A percentile compares a stretch with the other conserved stretches of the same genome.
Conservation (phyloP, 2,329 filamentous ascomycete genomes). For the Fusarium napiforme region DNA sequence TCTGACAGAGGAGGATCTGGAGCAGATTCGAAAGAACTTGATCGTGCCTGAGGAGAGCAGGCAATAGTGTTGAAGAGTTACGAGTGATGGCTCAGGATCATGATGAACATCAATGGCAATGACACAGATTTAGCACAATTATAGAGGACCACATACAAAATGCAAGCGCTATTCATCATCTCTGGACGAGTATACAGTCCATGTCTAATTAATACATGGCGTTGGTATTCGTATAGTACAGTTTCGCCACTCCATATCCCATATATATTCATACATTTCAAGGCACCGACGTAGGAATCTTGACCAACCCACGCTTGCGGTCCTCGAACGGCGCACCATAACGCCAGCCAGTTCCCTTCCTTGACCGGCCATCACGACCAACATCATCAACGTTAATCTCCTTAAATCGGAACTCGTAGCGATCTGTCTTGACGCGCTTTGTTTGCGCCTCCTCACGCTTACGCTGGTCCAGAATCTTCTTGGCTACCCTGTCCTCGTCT, state of each 20-base stretch:
- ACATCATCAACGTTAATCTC: slow-evolving; percentile 67
- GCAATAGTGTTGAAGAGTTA: neutral
- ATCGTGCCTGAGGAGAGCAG: slow-evolving; percentile 49
- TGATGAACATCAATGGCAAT: neutral
- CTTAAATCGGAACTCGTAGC: slow-evolving; percentile 73
- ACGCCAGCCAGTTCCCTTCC: slow-evolving; percentile 66
- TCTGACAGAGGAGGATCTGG: slow-evolving; percentile 65
- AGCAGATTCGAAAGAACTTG: slow-evolving; percentile 62
- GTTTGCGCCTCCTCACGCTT: slow-evolving; percentile 54
- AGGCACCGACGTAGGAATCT: slow-evolving; percentile 73
- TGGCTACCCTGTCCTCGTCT: slow-evolving; percentile 55
- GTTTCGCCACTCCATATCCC: slow-evolving; percentile 30
- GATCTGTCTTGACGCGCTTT: slow-evolving; percentile 59
- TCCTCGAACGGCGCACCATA: slow-evolving; percentile 73
- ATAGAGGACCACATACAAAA: neutral
- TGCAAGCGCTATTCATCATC: slow-evolving; percentile 20
- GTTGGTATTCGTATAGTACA: slow-evolving; percentile 44
- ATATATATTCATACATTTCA: slow-evolving; percentile 48
- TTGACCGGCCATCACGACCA: slow-evolving; percentile 63
- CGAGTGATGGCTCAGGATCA: neutral
- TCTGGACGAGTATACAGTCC: slow-evolving; percentile 12
- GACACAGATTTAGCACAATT: neutral
- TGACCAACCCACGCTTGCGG: slow-evolving; percentile 70
- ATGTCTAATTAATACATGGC: slow-evolving; percentile 39
- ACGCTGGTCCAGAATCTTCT: slow-evolving; percentile 46